phyloP scores from a whole-genome alignment of 306 rosid species.

The Comarum palustre region DNA sequence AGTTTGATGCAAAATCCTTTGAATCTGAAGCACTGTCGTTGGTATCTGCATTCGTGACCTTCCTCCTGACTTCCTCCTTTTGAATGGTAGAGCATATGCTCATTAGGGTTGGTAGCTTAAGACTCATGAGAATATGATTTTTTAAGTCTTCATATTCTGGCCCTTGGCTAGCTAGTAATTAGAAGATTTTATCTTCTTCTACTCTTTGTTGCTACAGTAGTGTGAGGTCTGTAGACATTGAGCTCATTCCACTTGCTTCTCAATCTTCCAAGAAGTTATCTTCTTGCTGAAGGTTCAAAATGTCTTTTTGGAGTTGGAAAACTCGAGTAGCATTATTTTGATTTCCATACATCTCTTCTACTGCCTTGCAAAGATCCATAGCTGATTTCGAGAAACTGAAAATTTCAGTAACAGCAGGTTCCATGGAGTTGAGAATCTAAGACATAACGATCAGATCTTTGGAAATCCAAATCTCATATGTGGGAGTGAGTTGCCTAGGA shows the following conservation, averaged over 20 bases:
- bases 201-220: background rate
- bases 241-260: background rate
- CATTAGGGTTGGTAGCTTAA: background rate
- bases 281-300: background rate
- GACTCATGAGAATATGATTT: no score
- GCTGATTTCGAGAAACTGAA: no score
- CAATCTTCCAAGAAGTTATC: background rate
- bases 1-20: background rate
- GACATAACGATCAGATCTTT: no score
- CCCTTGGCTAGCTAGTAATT: no score
- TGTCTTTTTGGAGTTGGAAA: background rate
- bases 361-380: no score
- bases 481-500: no score
- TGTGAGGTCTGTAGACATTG: background rate
- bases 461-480: no score
- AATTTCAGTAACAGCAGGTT: no score
- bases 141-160: no score
- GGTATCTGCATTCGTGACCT: background rate
- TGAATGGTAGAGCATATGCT: no score
- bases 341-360: background rate
- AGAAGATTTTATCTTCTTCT: no score
- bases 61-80: background rate
- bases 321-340: background rate
- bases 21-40: background rate
- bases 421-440: no score